Conservation (phyloP, 1,139 yeast species). For the Barnettozyma hawaiiensis region DNA sequence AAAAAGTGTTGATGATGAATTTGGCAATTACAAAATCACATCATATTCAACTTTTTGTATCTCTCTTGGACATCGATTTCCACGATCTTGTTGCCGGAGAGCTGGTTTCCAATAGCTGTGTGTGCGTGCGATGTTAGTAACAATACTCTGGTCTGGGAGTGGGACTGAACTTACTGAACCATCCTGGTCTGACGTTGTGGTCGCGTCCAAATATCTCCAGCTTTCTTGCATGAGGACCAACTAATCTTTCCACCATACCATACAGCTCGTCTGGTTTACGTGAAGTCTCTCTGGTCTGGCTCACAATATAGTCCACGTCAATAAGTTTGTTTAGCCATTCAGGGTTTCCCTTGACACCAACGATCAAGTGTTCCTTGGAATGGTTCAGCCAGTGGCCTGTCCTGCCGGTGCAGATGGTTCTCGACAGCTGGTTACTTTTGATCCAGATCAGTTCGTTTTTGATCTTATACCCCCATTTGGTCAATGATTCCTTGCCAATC, state of each 20-base stretch:
- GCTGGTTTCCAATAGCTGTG: slow-evolving; percentile 68
- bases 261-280: slow-evolving; percentile 88
- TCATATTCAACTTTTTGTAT: slow-evolving; percentile 21
- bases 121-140: slow-evolving; percentile 21
- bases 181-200: slow-evolving; percentile 81
- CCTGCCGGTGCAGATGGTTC: slow-evolving; percentile 91
- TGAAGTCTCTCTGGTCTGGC: slow-evolving; percentile 81
- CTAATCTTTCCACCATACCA: slow-evolving; percentile 79
- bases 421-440: slow-evolving; percentile 76
- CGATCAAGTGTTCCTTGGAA: slow-evolving; percentile 83
- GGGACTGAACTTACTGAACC: slow-evolving; percentile 47
- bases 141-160: not conserved
- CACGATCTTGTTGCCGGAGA: slow-evolving; percentile 51
- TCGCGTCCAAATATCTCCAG: slow-evolving; percentile 85
- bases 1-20: no score
- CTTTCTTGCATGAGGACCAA: slow-evolving; percentile 69
- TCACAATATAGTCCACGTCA: slow-evolving; percentile 74
- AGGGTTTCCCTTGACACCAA: slow-evolving; percentile 80
- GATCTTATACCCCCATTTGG: slow-evolving; percentile 76
- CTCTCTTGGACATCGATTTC: slow-evolving; percentile 51
- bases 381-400: slow-evolving; percentile 98
- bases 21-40: slow-evolving; percentile 6
- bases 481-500: slow-evolving; percentile 70
- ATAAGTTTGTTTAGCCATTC: slow-evolving; percentile 61
- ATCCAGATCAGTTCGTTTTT: slow-evolving; percentile 86